A percentile compares a stretch with the other conserved stretches of the same genome.
Conservation (phyloP, 345 rosid species). For the Moricandia moricandioides region DNA sequence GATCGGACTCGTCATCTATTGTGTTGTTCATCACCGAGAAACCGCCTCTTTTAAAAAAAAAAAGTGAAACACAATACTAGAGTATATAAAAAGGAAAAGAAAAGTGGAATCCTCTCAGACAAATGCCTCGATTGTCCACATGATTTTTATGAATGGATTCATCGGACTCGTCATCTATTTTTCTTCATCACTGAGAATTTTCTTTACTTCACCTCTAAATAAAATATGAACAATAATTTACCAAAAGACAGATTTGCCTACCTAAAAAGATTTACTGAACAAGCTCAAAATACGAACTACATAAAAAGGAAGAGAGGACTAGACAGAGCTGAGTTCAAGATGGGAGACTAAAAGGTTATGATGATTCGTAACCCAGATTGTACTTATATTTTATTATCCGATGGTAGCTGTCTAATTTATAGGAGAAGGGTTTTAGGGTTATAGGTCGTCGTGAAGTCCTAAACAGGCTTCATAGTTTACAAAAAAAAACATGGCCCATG, state of each 20-base stretch:
- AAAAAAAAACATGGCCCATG: background rate
- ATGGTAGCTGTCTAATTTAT: background rate
- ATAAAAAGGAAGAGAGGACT: background rate
- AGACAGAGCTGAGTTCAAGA: background rate
- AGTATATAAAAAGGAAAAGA: no score
- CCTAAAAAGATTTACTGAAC: background rate
- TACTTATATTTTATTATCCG: no score
- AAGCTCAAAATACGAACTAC: background rate
- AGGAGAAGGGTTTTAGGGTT: background rate
- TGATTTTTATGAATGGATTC: constrained; percentile 47
- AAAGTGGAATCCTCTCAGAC: constrained; percentile 48
- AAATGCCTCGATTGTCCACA: constrained; percentile 75
- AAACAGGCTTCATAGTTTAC: background rate
- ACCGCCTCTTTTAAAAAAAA: no score
- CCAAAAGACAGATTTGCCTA: background rate
- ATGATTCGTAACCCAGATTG: background rate
- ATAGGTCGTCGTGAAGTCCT: background rate
- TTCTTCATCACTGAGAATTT: constrained; percentile 52
- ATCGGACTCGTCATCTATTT: constrained; percentile 67
- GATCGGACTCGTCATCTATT: constrained; percentile 73
- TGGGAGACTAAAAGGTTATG: background rate
- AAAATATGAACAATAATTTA: background rate
- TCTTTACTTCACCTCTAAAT: background rate
- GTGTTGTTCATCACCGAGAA: constrained; percentile 52
- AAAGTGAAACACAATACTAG: no score